Conservation (phyloP, 1,284 basidiomycete species). For the Marasmius fiardii region DNA sequence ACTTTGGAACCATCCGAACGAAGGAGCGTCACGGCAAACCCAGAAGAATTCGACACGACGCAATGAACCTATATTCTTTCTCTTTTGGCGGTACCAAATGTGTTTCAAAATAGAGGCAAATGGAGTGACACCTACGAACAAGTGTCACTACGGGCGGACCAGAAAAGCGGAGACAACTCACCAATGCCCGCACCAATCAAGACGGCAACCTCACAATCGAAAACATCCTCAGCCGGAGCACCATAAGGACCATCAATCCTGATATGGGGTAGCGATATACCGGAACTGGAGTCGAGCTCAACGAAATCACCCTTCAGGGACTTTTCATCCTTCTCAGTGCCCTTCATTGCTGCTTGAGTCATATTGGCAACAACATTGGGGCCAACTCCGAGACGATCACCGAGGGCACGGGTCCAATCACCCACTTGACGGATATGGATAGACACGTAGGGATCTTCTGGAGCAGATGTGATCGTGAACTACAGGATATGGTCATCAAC, state of each 20-base stretch:
- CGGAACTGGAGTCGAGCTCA: slow-evolving; percentile 59
- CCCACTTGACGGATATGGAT: slow-evolving; percentile 90
- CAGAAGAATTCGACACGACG: slow-evolving; percentile 90
- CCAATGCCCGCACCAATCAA: slow-evolving; percentile 89
- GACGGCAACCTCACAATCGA: slow-evolving; percentile 80
- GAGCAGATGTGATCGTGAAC: slow-evolving; percentile 92
- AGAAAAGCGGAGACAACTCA: slow-evolving; percentile 27
- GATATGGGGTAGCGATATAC: slow-evolving; percentile 62
- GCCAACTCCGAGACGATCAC: slow-evolving; percentile 79
- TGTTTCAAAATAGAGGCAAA: slow-evolving; percentile 91
- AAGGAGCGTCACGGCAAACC: slow-evolving; percentile 86
- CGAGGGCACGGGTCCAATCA: slow-evolving; percentile 81
- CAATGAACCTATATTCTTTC: slow-evolving; percentile 70
- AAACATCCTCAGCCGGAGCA: slow-evolving; percentile 88
- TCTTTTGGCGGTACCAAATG: slow-evolving; percentile 88
- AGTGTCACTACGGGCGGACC: slow-evolving; percentile 1
- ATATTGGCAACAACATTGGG: slow-evolving; percentile 70
- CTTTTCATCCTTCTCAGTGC: slow-evolving; percentile 60
- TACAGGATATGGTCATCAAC: slow-evolving; percentile 25
- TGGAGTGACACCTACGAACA: slow-evolving; percentile 70
- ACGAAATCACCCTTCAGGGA: slow-evolving; percentile 71
- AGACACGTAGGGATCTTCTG: slow-evolving; percentile 87
- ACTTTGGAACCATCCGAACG: slow-evolving; percentile 91
- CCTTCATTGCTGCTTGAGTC: slow-evolving; percentile 73
- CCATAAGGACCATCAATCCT: slow-evolving; percentile 87